Percentiles rank a stretch among this genome's conserved stretches.
These are phyloP conservation scores for Naematelia aurantialba DNA, from an alignment of 768 basidiomycete genomes.

Conservation along the genomic window DNA sequence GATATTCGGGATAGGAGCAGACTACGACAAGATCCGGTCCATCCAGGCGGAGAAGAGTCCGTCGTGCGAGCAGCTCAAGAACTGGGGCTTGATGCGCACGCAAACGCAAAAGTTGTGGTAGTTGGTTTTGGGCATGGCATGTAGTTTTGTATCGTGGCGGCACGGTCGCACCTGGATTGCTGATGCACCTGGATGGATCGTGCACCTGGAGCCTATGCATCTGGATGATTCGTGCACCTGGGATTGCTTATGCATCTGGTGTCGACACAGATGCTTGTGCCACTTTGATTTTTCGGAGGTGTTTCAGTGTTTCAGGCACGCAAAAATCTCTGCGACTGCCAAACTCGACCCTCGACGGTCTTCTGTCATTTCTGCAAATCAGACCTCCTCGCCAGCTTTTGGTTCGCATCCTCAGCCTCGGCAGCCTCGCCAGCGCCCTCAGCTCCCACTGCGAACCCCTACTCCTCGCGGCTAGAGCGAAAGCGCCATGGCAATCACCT, in stretches of 20 bases:
- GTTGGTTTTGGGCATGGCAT: not conserved
- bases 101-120: slow-evolving; percentile 5
- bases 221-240: no score
- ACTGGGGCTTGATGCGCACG: slow-evolving; percentile 26
- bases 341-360: not conserved
- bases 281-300: no score
- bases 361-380: no score
- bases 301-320: not conserved
- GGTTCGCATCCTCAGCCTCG: not conserved
- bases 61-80: slow-evolving; percentile 61
- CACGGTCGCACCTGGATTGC: not conserved
- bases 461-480: not conserved
- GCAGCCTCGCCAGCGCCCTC: not conserved
- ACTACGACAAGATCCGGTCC: slow-evolving; percentile 79
- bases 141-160: not conserved
- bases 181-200: no score
- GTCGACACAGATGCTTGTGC: no score
- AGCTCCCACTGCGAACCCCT: not conserved
- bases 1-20: slow-evolving; percentile 83
- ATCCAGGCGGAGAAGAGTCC: slow-evolving; percentile 68
- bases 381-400: no score
- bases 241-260: no score
- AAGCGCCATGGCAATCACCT: not conserved
- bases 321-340: not conserved
- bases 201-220: no score